Evolutionary conservation across 306 rosid genomes (phyloP).

Genomic region (Purshia tridentata): DNA sequence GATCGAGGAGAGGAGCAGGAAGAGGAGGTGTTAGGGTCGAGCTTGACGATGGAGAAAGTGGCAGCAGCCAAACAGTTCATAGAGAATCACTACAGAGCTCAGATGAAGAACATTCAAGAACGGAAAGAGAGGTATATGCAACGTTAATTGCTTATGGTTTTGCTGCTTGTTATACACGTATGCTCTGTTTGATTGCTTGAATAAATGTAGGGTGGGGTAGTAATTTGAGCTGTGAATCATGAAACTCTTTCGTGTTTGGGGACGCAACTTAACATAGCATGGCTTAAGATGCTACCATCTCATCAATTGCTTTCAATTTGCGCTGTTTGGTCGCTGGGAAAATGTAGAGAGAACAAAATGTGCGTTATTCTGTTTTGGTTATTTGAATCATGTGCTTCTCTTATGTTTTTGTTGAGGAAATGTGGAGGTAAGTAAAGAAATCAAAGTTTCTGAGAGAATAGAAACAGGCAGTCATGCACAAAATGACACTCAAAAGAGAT

Average conservation of each 20-base stretch:
- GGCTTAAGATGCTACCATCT: neutral
- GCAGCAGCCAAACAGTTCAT: slow-evolving; percentile 97
- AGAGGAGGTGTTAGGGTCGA: slow-evolving; percentile 75
- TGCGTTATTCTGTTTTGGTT: neutral
- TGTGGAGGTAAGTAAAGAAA: neutral
- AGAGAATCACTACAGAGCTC: slow-evolving; percentile 94
- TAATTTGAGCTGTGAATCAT: slow-evolving; percentile 19
- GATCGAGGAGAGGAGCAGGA: slow-evolving; percentile 67
- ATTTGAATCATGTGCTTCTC: neutral
- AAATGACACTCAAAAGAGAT: slow-evolving; percentile 16
- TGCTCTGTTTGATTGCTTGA: slow-evolving; percentile 12
- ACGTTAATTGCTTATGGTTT: slow-evolving; percentile 2
- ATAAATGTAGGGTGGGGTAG: slow-evolving; percentile 16
- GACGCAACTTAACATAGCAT: neutral
- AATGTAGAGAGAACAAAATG: slow-evolving; percentile 19
- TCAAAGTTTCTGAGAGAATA: slow-evolving; percentile 21
- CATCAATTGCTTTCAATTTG: slow-evolving; percentile 24
- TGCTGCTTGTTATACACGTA: too few relatives aligned
- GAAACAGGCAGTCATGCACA: neutral
- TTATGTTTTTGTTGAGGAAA: slow-evolving; percentile 7
- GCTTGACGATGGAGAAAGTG: slow-evolving; percentile 97
- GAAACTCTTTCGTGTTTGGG: slow-evolving; percentile 4
- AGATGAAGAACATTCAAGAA: slow-evolving; percentile 94
- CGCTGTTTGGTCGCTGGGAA: slow-evolving; percentile 26
- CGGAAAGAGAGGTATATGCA: slow-evolving; percentile 84